Percentiles rank a stretch among this genome's conserved stretches.
phyloP scores from a whole-genome alignment of 2,329 filamentous ascomycete species.

The Byssothecium circinans region DNA sequence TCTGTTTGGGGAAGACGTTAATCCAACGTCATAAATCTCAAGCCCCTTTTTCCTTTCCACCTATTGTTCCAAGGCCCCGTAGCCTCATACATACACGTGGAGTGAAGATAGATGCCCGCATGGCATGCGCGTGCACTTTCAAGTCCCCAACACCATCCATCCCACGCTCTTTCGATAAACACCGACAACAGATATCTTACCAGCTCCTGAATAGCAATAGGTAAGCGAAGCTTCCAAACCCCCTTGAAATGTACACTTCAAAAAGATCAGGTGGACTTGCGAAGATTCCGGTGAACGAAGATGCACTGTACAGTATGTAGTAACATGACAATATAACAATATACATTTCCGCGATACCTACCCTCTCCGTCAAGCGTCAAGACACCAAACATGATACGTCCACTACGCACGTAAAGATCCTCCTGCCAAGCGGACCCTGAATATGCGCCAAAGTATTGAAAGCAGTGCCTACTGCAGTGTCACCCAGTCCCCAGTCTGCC shows the following conservation, averaged over 20 bases:
- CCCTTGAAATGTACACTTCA: no score
- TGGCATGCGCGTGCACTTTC: background rate
- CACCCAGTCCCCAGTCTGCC: no score
- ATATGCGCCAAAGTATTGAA: conserved; percentile 55
- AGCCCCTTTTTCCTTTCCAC: background rate
- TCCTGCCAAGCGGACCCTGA: conserved; percentile 65
- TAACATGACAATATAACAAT: no score
- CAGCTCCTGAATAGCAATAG: background rate
- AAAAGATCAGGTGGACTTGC: background rate
- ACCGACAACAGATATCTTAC: background rate
- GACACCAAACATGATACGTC: conserved; percentile 60
- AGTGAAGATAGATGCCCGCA: no score
- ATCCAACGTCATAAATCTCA: background rate
- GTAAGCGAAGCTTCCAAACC: background rate
- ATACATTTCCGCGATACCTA: no score
- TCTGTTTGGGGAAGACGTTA: background rate
- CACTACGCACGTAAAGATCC: no score
- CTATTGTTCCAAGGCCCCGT: no score
- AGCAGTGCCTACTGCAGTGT: conserved; percentile 24
- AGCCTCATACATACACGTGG: no score
- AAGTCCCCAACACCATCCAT: background rate
- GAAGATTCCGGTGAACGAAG: conserved; percentile 1
- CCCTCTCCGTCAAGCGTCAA: background rate
- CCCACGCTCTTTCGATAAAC: background rate
- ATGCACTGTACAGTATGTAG: background rate